A percentile compares a stretch with the other conserved stretches of the same genome.
Conservation (phyloP, 176 grass and related monocot species). For the Neostapfia colusana region DNA sequence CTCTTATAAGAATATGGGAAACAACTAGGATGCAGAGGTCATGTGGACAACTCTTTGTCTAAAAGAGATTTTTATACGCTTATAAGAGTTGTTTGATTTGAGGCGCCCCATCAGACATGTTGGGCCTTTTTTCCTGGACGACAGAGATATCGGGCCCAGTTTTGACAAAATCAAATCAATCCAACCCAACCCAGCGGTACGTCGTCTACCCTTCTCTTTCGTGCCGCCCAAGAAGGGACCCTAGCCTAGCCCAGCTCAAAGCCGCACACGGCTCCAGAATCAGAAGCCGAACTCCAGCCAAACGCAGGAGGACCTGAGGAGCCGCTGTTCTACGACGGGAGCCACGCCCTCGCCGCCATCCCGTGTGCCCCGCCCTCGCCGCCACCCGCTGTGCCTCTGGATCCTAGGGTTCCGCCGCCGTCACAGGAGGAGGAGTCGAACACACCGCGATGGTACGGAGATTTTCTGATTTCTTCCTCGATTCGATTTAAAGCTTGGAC, state of each 20-base stretch:
- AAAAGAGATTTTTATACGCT: no score
- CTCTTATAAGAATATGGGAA: no score
- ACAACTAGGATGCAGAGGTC: no score
- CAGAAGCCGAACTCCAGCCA: neutral
- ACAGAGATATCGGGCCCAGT: neutral
- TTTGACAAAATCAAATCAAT: neutral
- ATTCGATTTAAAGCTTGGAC: neutral
- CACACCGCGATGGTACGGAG: slow-evolving; percentile 28
- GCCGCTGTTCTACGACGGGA: neutral
- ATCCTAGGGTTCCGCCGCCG: slow-evolving; percentile 8
- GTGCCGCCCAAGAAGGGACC: neutral
- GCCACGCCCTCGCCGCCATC: neutral
- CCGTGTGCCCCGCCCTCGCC: neutral
- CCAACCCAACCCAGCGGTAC: neutral
- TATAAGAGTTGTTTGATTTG: no score
- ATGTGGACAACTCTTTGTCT: no score
- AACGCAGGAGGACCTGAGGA: neutral
- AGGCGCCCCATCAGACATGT: neutral
- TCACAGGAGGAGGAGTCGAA: neutral
- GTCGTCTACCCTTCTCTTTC: neutral
- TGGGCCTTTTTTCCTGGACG: neutral
- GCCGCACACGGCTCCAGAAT: neutral
- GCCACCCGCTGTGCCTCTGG: neutral
- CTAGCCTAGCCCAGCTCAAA: neutral
- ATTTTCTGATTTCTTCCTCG: neutral